A percentile compares a stretch with the other conserved stretches of the same genome.
Conservation (phyloP, 2,329 filamentous ascomycete species). For the Colletotrichum abscissum region DNA sequence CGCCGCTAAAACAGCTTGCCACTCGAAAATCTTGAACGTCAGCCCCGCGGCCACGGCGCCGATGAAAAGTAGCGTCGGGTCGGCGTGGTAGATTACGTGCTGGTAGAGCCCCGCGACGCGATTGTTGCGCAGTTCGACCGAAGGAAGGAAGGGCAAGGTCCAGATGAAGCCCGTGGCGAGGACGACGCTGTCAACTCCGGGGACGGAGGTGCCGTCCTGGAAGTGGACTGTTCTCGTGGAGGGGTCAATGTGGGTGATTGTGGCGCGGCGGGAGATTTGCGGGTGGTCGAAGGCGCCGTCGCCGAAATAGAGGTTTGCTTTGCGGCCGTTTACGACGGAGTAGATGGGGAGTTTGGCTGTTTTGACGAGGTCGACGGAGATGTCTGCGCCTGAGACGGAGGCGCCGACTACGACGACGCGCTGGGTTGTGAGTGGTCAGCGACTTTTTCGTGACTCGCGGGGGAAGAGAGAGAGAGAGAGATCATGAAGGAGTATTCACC, state of each 20-base stretch:
- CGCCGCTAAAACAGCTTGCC: conserved; percentile 73
- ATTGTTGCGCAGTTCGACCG: conserved; percentile 63
- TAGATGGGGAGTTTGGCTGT: conserved; percentile 60
- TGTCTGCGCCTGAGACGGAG: conserved; percentile 73
- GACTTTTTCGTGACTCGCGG: neutral
- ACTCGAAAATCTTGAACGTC: conserved; percentile 77
- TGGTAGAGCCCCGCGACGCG: conserved; percentile 67
- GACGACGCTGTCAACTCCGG: conserved; percentile 70
- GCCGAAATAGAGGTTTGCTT: conserved; percentile 65
- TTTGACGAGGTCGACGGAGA: conserved; percentile 63
- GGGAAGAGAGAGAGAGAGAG: no score
- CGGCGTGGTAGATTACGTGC: conserved; percentile 65
- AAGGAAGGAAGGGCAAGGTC: conserved; percentile 70
- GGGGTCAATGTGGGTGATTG: conserved; percentile 58
- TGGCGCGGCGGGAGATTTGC: conserved; percentile 56
- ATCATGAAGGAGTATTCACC: conserved; percentile 14
- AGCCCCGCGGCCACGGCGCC: conserved; percentile 68
- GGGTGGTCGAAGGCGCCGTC: conserved; percentile 71
- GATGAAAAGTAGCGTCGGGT: conserved; percentile 67
- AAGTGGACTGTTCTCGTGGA: conserved; percentile 61
- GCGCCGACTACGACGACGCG: conserved; percentile 71
- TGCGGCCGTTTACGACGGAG: conserved; percentile 61
- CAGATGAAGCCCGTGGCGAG: conserved; percentile 76
- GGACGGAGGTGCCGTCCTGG: conserved; percentile 62
- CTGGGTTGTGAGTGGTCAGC: conserved; percentile 44